phyloP scores from a whole-genome alignment of 345 rosid species.

The Gossypium rotundifolium region DNA sequence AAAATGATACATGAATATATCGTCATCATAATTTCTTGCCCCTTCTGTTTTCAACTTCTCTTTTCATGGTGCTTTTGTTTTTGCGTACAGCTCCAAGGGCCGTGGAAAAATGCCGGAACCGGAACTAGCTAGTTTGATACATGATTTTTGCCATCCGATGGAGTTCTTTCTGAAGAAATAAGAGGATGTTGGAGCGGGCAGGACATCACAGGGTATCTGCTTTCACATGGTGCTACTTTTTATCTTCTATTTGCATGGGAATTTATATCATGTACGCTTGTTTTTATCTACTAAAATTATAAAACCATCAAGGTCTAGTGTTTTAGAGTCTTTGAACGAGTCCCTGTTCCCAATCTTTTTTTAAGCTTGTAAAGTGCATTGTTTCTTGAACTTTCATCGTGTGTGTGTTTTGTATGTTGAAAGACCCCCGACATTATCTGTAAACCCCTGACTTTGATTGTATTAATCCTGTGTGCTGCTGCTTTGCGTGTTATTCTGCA shows the following conservation, averaged over 20 bases:
- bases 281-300: constrained; percentile 16
- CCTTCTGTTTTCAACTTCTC: neutral
- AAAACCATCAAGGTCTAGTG: constrained; percentile 19
- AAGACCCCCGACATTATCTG: constrained; percentile 16
- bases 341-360: constrained; percentile 15
- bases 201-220: constrained; percentile 16
- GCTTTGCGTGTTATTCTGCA: neutral
- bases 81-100: constrained; percentile 58
- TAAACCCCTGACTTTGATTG: constrained; percentile 7
- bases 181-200: constrained; percentile 22
- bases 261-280: constrained; percentile 17
- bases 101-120: constrained; percentile 47
- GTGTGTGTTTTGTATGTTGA: constrained; percentile 20
- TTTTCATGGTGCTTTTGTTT: neutral
- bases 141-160: constrained; percentile 18
- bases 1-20: neutral
- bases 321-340: constrained; percentile 21
- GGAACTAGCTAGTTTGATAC: constrained; percentile 27
- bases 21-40: too few relatives aligned
- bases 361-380: constrained; percentile 39
- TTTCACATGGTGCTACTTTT: too few relatives aligned
- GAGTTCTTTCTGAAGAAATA: neutral
- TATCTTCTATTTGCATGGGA: neutral
- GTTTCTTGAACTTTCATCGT: constrained; percentile 11
- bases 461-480: constrained; percentile 7